phyloP scores from a whole-genome alignment of 2,329 filamentous ascomycete genomes.

The Xylogone sp. region DNA sequence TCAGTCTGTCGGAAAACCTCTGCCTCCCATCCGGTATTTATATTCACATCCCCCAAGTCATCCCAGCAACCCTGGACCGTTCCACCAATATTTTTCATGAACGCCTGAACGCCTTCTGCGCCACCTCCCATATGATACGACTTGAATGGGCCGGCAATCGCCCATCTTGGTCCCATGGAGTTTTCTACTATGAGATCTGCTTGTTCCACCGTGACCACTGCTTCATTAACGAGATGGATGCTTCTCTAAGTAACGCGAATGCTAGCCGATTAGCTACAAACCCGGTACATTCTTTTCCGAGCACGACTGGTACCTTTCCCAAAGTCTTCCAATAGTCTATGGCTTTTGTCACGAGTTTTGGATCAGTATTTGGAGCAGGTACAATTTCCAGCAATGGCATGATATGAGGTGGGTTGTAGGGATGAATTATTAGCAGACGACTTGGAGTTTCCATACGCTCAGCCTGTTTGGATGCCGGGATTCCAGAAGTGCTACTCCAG shows the following conservation, averaged over 20 bases:
- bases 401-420: conserved; percentile 58
- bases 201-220: conserved; percentile 48
- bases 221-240: conserved; percentile 48
- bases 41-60: conserved; percentile 34
- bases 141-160: conserved; percentile 52
- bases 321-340: conserved; percentile 40
- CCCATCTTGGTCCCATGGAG: conserved; percentile 51
- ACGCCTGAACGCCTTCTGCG: conserved; percentile 44
- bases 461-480: conserved; percentile 47
- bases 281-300: conserved; percentile 48
- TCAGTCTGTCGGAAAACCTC: conserved; percentile 40
- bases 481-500: conserved; percentile 56
- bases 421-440: conserved; percentile 54
- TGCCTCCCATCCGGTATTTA: conserved; percentile 41
- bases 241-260: conserved; percentile 52
- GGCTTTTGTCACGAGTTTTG: conserved; percentile 34
- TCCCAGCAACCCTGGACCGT: conserved; percentile 53
- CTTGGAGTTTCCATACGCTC: conserved; percentile 31
- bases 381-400: conserved; percentile 59
- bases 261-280: conserved; percentile 57
- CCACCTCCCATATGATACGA: conserved; percentile 57
- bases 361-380: conserved; percentile 39
- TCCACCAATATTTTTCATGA: conserved; percentile 52
- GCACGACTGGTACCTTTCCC: conserved; percentile 39
- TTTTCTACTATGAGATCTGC: conserved; percentile 48